phyloP scores from a whole-genome alignment of 225 moss, liverwort and hornwort species.

The Climacium dendroides region DNA sequence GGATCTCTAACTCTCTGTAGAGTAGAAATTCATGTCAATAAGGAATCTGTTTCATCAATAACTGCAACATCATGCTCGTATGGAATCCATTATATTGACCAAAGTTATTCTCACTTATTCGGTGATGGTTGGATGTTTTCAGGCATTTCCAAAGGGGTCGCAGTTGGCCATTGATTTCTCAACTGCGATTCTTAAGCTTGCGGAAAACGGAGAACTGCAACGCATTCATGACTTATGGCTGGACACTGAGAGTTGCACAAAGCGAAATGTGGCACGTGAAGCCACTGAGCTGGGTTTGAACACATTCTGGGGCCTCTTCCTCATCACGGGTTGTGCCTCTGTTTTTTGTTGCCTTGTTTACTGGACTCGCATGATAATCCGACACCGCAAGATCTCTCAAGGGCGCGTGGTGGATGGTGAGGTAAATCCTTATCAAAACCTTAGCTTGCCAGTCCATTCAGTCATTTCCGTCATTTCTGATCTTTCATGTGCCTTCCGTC shows the following conservation, averaged over 20 bases:
- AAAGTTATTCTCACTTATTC: neutral
- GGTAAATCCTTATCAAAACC: neutral
- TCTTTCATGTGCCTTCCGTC: neutral
- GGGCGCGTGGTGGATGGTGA: neutral
- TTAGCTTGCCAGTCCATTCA: neutral
- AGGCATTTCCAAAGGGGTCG: constrained; percentile 93
- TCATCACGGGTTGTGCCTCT: constrained; percentile 72
- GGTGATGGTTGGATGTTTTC: neutral
- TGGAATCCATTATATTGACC: neutral
- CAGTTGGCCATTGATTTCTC: constrained; percentile 82
- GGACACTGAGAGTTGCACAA: constrained; percentile 26
- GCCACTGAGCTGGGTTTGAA: constrained; percentile 51
- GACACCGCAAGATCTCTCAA: constrained; percentile 16
- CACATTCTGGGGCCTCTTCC: constrained; percentile 87
- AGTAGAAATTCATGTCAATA: neutral
- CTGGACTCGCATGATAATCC: constrained; percentile 55
- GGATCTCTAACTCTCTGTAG: neutral
- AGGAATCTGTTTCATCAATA: neutral
- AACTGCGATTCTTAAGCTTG: constrained; percentile 61
- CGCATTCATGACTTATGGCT: constrained; percentile 77
- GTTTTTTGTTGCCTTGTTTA: constrained; percentile 59
- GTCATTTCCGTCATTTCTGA: neutral
- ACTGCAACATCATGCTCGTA: neutral
- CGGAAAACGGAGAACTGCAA: constrained; percentile 80
- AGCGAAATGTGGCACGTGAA: constrained; percentile 8